Conservation (phyloP, 768 basidiomycete genomes). For the Leucocoprinus birnbaumii region DNA sequence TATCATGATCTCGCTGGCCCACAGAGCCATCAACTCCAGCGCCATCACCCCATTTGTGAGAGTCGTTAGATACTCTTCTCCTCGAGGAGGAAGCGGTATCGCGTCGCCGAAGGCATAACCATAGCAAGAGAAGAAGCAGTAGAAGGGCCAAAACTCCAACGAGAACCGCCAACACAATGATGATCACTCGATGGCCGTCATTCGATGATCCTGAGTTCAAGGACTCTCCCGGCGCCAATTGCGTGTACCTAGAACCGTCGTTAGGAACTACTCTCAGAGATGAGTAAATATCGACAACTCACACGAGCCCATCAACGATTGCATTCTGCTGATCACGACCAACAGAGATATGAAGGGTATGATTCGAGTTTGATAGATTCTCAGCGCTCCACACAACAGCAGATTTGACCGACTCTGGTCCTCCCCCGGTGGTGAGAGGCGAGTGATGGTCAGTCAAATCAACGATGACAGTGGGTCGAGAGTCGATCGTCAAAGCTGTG, state of each 20-base stretch:
- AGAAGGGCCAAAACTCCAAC: constrained; percentile 3
- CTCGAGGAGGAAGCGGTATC: neutral
- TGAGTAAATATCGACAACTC: constrained; percentile 14
- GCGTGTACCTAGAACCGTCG: constrained; percentile 19
- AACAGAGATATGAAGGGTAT: constrained; percentile 36
- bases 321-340: constrained; percentile 31
- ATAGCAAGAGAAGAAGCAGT: constrained; percentile 3
- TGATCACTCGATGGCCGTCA: neutral
- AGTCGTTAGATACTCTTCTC: neutral
- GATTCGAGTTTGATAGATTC: constrained; percentile 28
- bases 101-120: constrained; percentile 3
- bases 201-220: neutral
- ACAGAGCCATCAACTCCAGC: constrained; percentile 1
- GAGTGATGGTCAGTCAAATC: constrained; percentile 36
- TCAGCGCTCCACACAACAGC: constrained; percentile 34
- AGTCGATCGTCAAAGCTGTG: constrained; percentile 37
- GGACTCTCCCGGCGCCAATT: constrained; percentile 18
- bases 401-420: constrained; percentile 36
- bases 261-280: neutral
- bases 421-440: constrained; percentile 23
- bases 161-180: constrained; percentile 1
- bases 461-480: constrained; percentile 26
- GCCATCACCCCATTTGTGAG: constrained; percentile 2
- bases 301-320: constrained; percentile 39
- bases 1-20: neutral